Percentiles rank a stretch among this genome's conserved stretches.
phyloP scores from a whole-genome alignment of 2,329 filamentous ascomycete species.

The Alternaria sp. region DNA sequence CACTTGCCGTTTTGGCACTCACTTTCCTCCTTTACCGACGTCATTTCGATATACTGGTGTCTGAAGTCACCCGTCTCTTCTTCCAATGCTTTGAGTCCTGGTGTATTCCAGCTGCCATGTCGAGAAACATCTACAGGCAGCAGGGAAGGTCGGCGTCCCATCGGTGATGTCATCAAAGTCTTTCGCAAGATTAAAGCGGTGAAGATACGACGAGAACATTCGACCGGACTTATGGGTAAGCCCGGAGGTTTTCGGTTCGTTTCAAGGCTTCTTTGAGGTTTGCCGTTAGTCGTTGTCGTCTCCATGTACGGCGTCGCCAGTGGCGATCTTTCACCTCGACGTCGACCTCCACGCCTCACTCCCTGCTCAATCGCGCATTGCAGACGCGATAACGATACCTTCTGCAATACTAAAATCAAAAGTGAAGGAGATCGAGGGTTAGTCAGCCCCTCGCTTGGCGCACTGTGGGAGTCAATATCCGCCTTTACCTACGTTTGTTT shows the following conservation, averaged over 20 bases:
- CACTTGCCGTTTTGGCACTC: not conserved
- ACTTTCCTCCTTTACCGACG: not conserved
- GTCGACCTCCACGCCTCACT: not conserved
- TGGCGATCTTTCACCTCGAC: not conserved
- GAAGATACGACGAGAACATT: not conserved
- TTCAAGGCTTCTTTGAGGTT: not conserved
- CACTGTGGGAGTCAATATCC: not conserved
- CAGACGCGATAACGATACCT: not conserved
- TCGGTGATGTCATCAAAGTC: not conserved
- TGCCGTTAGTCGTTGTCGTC: not conserved
- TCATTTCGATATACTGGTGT: not conserved
- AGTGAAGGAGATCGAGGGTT: not conserved
- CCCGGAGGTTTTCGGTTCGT: not conserved
- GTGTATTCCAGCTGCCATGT: fast-evolving
- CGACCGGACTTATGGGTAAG: fast-evolving
- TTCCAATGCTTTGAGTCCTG: not conserved
- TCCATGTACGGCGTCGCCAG: not conserved
- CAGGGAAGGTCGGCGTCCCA: not conserved
- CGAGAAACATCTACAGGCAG: not conserved
- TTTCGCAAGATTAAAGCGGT: not conserved
- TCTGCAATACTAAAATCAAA: fast-evolving
- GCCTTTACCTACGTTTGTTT: not conserved
- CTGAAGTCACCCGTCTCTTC: not conserved
- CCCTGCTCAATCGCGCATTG: not conserved
- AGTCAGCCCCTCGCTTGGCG: not conserved